These are phyloP conservation scores for Pseudoturritis turrita DNA, from an alignment of 345 rosid species.

Conservation along the genomic window DNA sequence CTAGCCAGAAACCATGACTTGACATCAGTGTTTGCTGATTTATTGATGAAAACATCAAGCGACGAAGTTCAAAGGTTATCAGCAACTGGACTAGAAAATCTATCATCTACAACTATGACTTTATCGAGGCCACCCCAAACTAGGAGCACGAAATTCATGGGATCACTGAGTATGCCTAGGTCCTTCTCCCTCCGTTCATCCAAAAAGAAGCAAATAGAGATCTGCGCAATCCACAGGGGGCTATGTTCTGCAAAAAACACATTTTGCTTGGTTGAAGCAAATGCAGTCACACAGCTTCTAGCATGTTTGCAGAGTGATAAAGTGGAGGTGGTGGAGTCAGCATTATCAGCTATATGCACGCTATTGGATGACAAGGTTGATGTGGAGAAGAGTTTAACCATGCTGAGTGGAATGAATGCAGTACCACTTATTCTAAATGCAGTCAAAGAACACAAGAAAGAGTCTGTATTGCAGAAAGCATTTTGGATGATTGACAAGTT, in stretches of 20 bases:
- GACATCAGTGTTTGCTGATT: slow-evolving; percentile 62
- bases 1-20: slow-evolving; percentile 66
- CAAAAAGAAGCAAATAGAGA: slow-evolving; percentile 35
- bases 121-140: slow-evolving; percentile 50
- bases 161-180: slow-evolving; percentile 40
- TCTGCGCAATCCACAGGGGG: slow-evolving; percentile 78
- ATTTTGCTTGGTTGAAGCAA: slow-evolving; percentile 85
- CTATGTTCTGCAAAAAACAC: slow-evolving; percentile 72
- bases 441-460: slow-evolving; percentile 62
- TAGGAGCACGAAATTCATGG: slow-evolving; percentile 43
- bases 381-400: slow-evolving; percentile 53
- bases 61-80: slow-evolving; percentile 83
- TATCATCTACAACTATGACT: slow-evolving; percentile 58
- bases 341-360: slow-evolving; percentile 75
- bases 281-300: slow-evolving; percentile 65
- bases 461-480: slow-evolving; percentile 66
- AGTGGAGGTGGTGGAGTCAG: slow-evolving; percentile 70
- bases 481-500: slow-evolving; percentile 87
- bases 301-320: slow-evolving; percentile 77
- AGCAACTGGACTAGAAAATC: slow-evolving; percentile 75
- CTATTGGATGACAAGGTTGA: slow-evolving; percentile 83
- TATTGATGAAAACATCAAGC: slow-evolving; percentile 67
- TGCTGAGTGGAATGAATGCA: slow-evolving; percentile 56
- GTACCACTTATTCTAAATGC: slow-evolving; percentile 53
- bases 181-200: slow-evolving; percentile 45